Conservation (phyloP, 352 stramenopile genomes). For the Phytophthora rubi region DNA sequence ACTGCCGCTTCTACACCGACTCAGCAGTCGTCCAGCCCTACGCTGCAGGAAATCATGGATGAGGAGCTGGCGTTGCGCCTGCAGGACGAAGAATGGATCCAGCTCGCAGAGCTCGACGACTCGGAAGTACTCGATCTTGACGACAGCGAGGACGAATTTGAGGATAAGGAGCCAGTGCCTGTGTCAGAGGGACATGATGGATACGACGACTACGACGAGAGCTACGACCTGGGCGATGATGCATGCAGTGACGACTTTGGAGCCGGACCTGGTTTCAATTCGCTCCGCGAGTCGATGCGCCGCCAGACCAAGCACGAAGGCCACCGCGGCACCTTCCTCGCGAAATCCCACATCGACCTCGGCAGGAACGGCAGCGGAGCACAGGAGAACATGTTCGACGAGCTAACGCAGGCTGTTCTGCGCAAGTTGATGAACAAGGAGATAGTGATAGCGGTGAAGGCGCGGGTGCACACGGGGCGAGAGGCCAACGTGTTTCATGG, state of each 20-base stretch:
- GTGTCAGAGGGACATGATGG: background rate
- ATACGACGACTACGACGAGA: slow-evolving; percentile 23
- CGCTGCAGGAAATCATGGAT: slow-evolving; percentile 73
- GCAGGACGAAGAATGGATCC: slow-evolving; percentile 32
- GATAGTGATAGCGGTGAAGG: slow-evolving; percentile 46
- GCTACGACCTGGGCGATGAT: slow-evolving; percentile 32
- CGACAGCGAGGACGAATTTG: slow-evolving; percentile 18
- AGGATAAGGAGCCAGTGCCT: slow-evolving; percentile 19
- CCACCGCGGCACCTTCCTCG: slow-evolving; percentile 22
- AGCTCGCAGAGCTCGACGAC: slow-evolving; percentile 16
- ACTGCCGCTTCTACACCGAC: slow-evolving; percentile 3
- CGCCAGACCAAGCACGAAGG: slow-evolving; percentile 38
- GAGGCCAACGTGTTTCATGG: slow-evolving; percentile 64
- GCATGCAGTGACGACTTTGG: slow-evolving; percentile 25
- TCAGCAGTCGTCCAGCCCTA: slow-evolving; percentile 22
- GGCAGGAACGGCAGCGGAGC: slow-evolving; percentile 41
- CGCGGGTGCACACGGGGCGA: slow-evolving; percentile 52
- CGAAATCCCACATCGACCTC: slow-evolving; percentile 22
- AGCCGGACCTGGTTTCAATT: slow-evolving; percentile 26
- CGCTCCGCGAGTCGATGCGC: slow-evolving; percentile 42
- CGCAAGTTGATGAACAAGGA: slow-evolving; percentile 55
- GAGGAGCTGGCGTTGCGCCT: slow-evolving; percentile 60
- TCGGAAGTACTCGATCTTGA: slow-evolving; percentile 2
- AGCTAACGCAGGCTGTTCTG: slow-evolving; percentile 51
- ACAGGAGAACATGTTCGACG: slow-evolving; percentile 60